A percentile compares a stretch with the other conserved stretches of the same genome.
Evolutionary conservation across 2,329 filamentous ascomycete genomes (phyloP).

Genomic region (Teratosphaeria epicoccoides): DNA sequence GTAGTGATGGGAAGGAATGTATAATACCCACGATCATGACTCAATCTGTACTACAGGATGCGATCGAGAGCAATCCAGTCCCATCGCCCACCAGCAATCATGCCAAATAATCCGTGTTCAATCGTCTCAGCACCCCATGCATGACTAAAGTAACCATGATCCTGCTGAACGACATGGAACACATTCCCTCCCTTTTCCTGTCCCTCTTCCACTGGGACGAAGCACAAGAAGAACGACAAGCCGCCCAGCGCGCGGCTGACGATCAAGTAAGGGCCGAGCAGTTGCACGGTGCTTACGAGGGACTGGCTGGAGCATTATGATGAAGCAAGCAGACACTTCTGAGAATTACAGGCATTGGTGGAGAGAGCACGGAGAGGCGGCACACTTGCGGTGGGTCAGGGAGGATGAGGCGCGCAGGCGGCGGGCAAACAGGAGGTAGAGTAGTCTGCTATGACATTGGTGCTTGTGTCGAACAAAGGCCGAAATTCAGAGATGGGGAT

Average conservation of each 20-base stretch:
- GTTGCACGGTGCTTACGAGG: neutral
- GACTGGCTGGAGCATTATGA: neutral
- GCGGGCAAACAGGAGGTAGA: neutral
- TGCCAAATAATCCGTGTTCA: neutral
- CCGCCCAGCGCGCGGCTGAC: neutral
- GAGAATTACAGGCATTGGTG: neutral
- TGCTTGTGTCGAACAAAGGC: too few species aligned
- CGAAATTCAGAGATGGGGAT: too few species aligned
- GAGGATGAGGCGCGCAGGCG: neutral
- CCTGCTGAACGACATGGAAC: neutral
- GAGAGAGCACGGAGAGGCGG: neutral
- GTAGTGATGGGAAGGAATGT: neutral
- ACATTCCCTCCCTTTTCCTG: neutral
- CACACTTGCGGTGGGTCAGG: neutral
- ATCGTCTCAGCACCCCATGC: neutral
- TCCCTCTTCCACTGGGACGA: neutral
- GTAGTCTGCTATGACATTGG: neutral
- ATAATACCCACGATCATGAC: neutral
- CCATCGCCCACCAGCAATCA: neutral
- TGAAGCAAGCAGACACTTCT: neutral
- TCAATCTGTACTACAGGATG: neutral
- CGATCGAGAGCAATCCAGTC: neutral
- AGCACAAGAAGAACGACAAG: neutral
- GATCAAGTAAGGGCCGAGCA: neutral
- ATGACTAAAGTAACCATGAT: too few species aligned